Base-by-base conservation (phyloP, 768 basidiomycete genomes). In the Calvatia gigantea region DNA sequence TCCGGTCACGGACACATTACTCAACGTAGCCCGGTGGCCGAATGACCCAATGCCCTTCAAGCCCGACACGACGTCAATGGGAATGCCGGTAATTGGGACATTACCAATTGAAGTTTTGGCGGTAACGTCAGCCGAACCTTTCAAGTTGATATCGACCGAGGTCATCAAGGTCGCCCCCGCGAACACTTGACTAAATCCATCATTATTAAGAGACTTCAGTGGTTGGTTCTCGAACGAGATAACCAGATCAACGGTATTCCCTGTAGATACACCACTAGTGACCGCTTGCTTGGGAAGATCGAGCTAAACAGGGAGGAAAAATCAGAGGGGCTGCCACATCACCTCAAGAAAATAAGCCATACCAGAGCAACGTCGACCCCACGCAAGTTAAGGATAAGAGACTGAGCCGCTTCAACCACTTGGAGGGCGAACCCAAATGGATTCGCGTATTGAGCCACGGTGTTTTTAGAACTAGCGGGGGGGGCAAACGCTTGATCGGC, bases 391-490 rank as follows among this genome's bases (percentile, higher is more conserved):
- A 90, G 67, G 44, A 73, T 73, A 59, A 89, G 79, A 21, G 77
- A 75, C 62, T 87, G 75, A 0, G 76, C 75, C 2, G 82, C 71
- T 59, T 79, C 73, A 9, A 83, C 66, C 21, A 87, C 84, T 62
- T 88, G 85, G 51, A 89, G 65, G 9, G 83, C 80, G 69, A 90
- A 90, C 3, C 87, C 87, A 64, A 89, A 89, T 1, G 88, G 87
- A 67, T 89, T 90, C 67, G 79, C 81, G 66, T 86, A 87, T 59
- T 75, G 69, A 14, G 82, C 84, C 2, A 83, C 51, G 0, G 83
- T 83, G 48, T 73, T 67, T 37, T 77, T 68, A 3, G 85, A 87
- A 58, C 81, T 78, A 0, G 85, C 71, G n/a, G 78, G 70, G 0
- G 87, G 85, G 1, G 80, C 78, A 60, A 81, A 87, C 0, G 81